Base-by-base conservation (phyloP, 768 basidiomycete genomes). In the Leucocoprinus sp. region DNA sequence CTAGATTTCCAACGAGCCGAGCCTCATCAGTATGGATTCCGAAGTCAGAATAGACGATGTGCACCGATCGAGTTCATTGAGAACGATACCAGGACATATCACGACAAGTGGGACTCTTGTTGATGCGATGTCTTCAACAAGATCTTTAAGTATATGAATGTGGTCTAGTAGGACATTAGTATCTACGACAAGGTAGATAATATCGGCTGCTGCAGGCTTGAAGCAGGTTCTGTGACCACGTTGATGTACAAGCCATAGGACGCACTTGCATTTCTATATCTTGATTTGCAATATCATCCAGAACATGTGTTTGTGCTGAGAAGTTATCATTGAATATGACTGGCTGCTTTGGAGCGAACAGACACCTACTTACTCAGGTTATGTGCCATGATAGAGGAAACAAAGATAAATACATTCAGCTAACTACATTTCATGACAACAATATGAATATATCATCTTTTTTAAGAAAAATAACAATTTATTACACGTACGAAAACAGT, bases 221-320 rank as follows among this genome's bases (percentile, higher is more conserved):
- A 45, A 19, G 29, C 12, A 12, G 33, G 26, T 19, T 4, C 44
- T 26, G 5, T 15, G 29, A 43, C 9, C 33, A 42, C 37, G 36
- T 8, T 14, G n/a, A 17, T 37, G n/a, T 19, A 31, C 14, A 23
- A 27, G 14, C 26, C 26, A 11, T n/a, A 23, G 38, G 15, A 53
- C 72, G 54, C 54, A 82, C 84, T 68, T 74, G 73, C 83, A 84
- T 84, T 53, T 85, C 83, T 11, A 86, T 74, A 68, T 86, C 84
- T 55, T 71, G 65, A 54, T 80, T 80, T 27, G 75, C 74, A 34
- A 77, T 66, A 52, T 74, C 60, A 42, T 77, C 72, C 53, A 83
- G 74, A 37, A 64, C 65, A 53, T 64, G 63, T 11, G 82, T 66
- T 4, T 77, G 77, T 18, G 65, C 59, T 49, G 67, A 27, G 67